Evolutionary conservation across 179 eudicot genomes (phyloP).

Genomic region (Gypsophila paniculata): DNA sequence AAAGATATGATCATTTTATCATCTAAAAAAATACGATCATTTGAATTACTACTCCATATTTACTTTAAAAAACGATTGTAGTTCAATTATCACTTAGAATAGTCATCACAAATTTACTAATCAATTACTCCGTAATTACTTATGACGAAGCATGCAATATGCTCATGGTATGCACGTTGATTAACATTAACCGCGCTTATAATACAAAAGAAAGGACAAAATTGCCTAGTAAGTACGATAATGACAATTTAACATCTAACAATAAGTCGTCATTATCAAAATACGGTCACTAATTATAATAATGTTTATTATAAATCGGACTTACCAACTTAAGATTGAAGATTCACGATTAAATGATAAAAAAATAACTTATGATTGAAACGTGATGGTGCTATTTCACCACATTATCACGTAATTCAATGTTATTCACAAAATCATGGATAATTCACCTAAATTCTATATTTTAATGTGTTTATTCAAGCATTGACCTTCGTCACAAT

Average conservation of each 20-base stretch:
- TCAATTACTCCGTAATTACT: neutral
- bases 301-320: neutral
- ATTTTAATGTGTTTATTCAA: neutral
- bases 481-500: conserved; percentile 7
- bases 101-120: no score
- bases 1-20: no score
- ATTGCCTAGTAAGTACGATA: neutral
- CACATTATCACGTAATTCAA: conserved; percentile 3
- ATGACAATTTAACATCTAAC: neutral
- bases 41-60: no score
- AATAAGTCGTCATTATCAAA: conserved; percentile 4
- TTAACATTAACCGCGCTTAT: neutral
- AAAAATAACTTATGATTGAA: conserved; percentile 7
- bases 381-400: conserved; percentile 8
- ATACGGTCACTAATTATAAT: neutral
- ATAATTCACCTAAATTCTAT: neutral
- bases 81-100: no score
- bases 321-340: conserved; percentile 9
- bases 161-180: conserved; percentile 9
- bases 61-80: no score
- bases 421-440: neutral
- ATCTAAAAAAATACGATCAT: no score
- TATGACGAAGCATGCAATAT: neutral
- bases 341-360: neutral
- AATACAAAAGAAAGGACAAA: no score